Conservation (phyloP, 805 yeast species). For the Yueomyces sp. region DNA sequence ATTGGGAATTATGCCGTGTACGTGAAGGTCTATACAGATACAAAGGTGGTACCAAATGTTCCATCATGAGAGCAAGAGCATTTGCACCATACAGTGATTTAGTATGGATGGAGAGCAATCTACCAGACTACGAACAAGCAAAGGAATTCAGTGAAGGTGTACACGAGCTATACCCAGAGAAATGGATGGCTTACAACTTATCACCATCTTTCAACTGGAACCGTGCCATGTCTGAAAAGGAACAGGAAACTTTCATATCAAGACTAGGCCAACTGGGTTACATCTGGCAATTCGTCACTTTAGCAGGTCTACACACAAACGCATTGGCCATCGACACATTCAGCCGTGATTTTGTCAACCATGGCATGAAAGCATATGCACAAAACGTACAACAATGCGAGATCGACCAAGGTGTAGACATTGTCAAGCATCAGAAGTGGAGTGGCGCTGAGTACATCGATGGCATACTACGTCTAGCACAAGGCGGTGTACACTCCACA, state of each 20-base stretch:
- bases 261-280: slow-evolving; percentile 81
- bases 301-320: slow-evolving; percentile 93
- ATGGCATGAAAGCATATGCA: slow-evolving; percentile 95
- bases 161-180: slow-evolving; percentile 63
- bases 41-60: slow-evolving; percentile 94
- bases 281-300: slow-evolving; percentile 95
- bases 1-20: slow-evolving; percentile 92
- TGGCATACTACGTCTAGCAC: slow-evolving; percentile 72
- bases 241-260: slow-evolving; percentile 81
- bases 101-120: slow-evolving; percentile 96
- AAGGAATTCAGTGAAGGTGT: slow-evolving; percentile 91
- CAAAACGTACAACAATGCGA: slow-evolving; percentile 76
- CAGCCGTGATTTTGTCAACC: slow-evolving; percentile 59
- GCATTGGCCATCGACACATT: slow-evolving; percentile 85
- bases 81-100: slow-evolving; percentile 76
- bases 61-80: slow-evolving; percentile 91
- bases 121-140: slow-evolving; percentile 89
- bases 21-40: slow-evolving; percentile 96
- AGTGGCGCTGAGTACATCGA: slow-evolving; percentile 97
- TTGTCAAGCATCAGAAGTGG: slow-evolving; percentile 97
- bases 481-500: slow-evolving; percentile 90
- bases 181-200: slow-evolving; percentile 94
- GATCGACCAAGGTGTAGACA: slow-evolving; percentile 81
- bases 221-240: slow-evolving; percentile 74
- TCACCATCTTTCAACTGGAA: slow-evolving; percentile 98